phyloP scores from a whole-genome alignment of 2,329 filamentous ascomycete species.

The Fusarium caatingaense region DNA sequence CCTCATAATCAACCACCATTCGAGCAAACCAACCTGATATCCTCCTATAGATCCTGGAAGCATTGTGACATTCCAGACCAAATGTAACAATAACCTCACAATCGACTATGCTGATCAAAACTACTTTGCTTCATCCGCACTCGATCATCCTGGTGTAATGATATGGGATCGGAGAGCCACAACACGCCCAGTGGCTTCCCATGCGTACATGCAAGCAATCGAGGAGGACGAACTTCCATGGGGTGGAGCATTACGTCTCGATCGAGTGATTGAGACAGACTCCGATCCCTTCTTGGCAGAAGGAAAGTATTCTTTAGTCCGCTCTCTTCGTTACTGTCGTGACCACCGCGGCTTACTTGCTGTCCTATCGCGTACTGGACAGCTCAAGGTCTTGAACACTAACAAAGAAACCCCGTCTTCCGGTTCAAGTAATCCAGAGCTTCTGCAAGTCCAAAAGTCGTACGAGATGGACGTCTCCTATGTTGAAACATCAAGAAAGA shows the following conservation, averaged over 20 bases:
- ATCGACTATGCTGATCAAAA: constrained; percentile 85
- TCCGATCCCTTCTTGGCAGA: constrained; percentile 62
- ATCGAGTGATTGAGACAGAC: constrained; percentile 67
- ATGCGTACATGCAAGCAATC: constrained; percentile 66
- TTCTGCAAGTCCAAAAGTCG: constrained; percentile 69
- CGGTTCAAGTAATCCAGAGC: constrained; percentile 64
- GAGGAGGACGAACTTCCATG: constrained; percentile 72
- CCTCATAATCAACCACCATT: background rate
- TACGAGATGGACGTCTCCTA: constrained; percentile 72
- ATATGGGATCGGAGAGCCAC: constrained; percentile 82
- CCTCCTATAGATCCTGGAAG: constrained; percentile 57
- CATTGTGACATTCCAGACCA: constrained; percentile 71
- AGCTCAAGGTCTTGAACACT: constrained; percentile 71
- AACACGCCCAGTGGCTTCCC: constrained; percentile 63
- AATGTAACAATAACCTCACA: constrained; percentile 76
- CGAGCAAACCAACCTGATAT: background rate
- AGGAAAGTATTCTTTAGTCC: constrained; percentile 70
- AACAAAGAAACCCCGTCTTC: constrained; percentile 63
- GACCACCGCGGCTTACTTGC: constrained; percentile 71
- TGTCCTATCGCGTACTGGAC: constrained; percentile 70
- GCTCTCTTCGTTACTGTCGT: constrained; percentile 71
- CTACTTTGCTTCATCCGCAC: constrained; percentile 83
- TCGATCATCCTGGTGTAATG: constrained; percentile 79
- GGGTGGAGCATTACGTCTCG: constrained; percentile 69
- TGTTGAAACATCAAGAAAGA: constrained; percentile 62